Percentiles rank a stretch among this genome's conserved stretches.
These are phyloP conservation scores for Sporormia fimetaria DNA, from an alignment of 495 filamentous ascomycete species.

Conservation along the genomic window DNA sequence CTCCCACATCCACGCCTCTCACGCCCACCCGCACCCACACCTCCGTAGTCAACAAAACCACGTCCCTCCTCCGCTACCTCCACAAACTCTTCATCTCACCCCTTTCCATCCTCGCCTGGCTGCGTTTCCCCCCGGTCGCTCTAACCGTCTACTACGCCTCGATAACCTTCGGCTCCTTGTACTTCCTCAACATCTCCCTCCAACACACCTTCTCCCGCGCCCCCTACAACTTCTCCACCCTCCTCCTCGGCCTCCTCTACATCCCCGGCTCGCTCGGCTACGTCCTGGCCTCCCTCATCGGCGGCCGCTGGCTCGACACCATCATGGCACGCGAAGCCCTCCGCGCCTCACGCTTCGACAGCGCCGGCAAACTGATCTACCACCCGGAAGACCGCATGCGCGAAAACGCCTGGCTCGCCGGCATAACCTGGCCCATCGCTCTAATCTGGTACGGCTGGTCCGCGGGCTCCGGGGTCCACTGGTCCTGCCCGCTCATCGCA, in stretches of 20 bases:
- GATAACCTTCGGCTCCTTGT: slow-evolving; percentile 72
- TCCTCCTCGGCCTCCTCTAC: slow-evolving; percentile 73
- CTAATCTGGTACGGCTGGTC: slow-evolving; percentile 62
- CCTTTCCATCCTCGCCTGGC: slow-evolving; percentile 61
- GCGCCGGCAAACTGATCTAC: slow-evolving; percentile 55
- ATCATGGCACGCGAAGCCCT: slow-evolving; percentile 80
- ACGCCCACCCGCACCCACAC: slow-evolving; percentile 52
- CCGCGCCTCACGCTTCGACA: slow-evolving; percentile 59
- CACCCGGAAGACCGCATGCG: slow-evolving; percentile 81
- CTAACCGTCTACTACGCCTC: slow-evolving; percentile 72
- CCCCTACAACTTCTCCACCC: slow-evolving; percentile 64
- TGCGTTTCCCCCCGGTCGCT: slow-evolving; percentile 69
- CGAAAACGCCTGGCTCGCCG: slow-evolving; percentile 79
- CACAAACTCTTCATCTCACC: slow-evolving; percentile 71
- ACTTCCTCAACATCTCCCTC: slow-evolving; percentile 78
- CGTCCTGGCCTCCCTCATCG: slow-evolving; percentile 56
- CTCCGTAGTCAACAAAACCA: slow-evolving; percentile 46
- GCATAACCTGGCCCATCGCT: slow-evolving; percentile 57
- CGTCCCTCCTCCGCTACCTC: slow-evolving; percentile 40
- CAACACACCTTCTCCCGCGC: slow-evolving; percentile 57
- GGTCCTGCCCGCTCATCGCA: slow-evolving; percentile 59
- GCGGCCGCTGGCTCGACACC: slow-evolving; percentile 75
- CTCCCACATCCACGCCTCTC: slow-evolving; percentile 29
- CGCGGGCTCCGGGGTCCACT: slow-evolving; percentile 43
- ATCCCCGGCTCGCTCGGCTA: slow-evolving; percentile 75